Base-by-base conservation (phyloP, 176 grass and related monocot species). In the Phyllostachys edulis region DNA sequence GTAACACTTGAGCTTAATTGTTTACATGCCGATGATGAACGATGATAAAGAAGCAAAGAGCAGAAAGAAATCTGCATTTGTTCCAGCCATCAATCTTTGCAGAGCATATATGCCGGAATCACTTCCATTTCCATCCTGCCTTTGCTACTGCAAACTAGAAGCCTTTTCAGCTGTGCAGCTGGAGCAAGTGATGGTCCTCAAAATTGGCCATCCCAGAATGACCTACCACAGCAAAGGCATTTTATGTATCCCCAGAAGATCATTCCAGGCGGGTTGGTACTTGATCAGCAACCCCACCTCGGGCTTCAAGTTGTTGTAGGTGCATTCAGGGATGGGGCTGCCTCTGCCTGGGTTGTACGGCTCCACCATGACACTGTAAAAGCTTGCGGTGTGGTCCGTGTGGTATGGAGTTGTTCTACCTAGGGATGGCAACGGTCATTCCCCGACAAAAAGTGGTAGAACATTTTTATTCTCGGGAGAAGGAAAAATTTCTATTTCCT, bases 61-160 rank as follows among this genome's bases (percentile, higher is more conserved):
- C 4, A 10, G 56, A 83, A 83, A 83, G 57, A 20, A 34, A 74
- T 23, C 81, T 24, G 69, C 81, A 75, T 75, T 64, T 37, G 44
- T 47, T 79, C 66, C 29, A 29, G 55, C 56, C 44, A 72, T 44
- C 56, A 16, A 79, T 72, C 54, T 79, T 46, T 64, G 23, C n/a
- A 54, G 21, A 27, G 76, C 67, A 86, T 63, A 79, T 23, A 59
- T 10, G 0, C 21, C 3, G 8, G 84, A 80, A 73, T 80, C 42
- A 21, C 56, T 54, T 51, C 56, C 67, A 72, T 79, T 79, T 44
- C 76, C 15, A 69, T 59, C 34, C 38, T 27, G 24, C 23, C 80
- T 62, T 82, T 60, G 38, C 5, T 47, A 32, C 24, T 49, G 15
- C 17, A 20, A 20, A 51, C 18, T 0, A 29, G 46, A 47, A 3